These are phyloP conservation scores for Lithohypha guttulata DNA, from an alignment of 2,329 filamentous ascomycete genomes.

Conservation along the genomic window DNA sequence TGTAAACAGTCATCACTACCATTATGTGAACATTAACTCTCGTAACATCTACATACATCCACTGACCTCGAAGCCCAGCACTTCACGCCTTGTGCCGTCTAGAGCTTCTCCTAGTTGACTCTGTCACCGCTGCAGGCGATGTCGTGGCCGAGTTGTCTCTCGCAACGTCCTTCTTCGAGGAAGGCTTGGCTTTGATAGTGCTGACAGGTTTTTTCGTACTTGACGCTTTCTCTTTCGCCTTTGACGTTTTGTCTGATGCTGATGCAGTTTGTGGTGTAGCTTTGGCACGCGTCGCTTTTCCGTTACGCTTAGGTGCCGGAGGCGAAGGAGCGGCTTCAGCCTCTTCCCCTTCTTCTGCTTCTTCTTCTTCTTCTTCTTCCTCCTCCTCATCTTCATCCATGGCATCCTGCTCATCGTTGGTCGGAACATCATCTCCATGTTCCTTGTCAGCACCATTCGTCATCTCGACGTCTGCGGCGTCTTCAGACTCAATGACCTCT, in stretches of 20 bases:
- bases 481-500: background rate
- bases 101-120: conserved; percentile 4
- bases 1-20: too few species aligned
- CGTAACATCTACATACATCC: too few species aligned
- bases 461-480: background rate
- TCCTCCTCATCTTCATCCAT: background rate
- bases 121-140: background rate
- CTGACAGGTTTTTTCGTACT: background rate
- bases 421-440: background rate
- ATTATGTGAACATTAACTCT: too few species aligned
- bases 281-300: background rate
- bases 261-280: background rate
- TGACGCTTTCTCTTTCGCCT: background rate
- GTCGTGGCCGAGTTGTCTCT: background rate
- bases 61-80: background rate
- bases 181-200: background rate
- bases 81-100: conserved; percentile 1
- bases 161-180: background rate
- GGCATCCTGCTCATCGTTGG: too few species aligned
- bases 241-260: background rate
- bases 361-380: background rate
- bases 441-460: background rate
- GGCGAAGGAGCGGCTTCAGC: conserved; percentile 4
- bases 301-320: background rate
- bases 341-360: conserved; percentile 4